Percentiles rank a stretch among this genome's conserved stretches.
phyloP scores from a whole-genome alignment of 805 yeast species.

The Barnettozyma populi region DNA sequence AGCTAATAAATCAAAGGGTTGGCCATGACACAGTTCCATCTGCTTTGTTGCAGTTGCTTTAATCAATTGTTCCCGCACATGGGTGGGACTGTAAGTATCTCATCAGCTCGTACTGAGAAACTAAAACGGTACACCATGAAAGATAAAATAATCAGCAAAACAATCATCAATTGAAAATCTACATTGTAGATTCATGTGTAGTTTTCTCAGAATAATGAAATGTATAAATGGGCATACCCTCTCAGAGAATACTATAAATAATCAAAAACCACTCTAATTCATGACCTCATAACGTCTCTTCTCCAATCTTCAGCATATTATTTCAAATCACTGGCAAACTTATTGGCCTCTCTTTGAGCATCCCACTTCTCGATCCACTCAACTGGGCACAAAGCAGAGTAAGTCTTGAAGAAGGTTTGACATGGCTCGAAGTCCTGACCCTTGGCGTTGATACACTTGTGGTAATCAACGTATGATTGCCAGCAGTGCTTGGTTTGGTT shows the following conservation, averaged over 20 bases:
- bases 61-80: not conserved
- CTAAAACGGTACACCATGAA: not conserved
- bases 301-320: constrained; percentile 4
- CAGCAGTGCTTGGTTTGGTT: constrained; percentile 99
- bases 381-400: constrained; percentile 77
- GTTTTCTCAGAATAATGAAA: constrained; percentile 1
- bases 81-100: too few species aligned
- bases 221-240: not conserved
- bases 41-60: not conserved
- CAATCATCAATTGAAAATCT: not conserved
- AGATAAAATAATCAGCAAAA: not conserved
- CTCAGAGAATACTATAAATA: constrained; percentile 1
- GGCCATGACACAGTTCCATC: not conserved
- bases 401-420: constrained; percentile 88
- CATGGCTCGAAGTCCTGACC: constrained; percentile 99
- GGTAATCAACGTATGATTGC: constrained; percentile 96
- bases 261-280: constrained; percentile 2
- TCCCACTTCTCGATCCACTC: constrained; percentile 88
- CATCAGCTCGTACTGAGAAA: not conserved
- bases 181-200: not conserved
- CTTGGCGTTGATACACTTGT: constrained; percentile 92
- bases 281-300: constrained; percentile 1
- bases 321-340: constrained; percentile 46
- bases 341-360: constrained; percentile 68
- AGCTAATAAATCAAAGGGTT: not conserved